These are phyloP conservation scores for sorghum (Sorghum bicolor) DNA, from an alignment of 176 grass and related monocot genomes.

Conservation along the genomic window Sorghum_bicolor_NCBIv3 NC_012873.2:4693501-4694000, in stretches of 20 bases:
- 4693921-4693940: neutral
- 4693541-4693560: neutral
- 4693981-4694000: conserved; percentile 90
- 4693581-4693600: neutral
- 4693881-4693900: conserved; percentile 23
- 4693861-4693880: conserved; percentile 20
- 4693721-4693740: conserved; percentile 79
- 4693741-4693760: conserved; percentile 85
- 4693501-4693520: neutral
- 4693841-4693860: neutral
- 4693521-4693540: neutral
- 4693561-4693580: neutral
- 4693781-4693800: conserved; percentile 77
- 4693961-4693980: conserved; percentile 97
- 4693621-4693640: neutral
- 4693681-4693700: conserved; percentile 14
- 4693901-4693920: conserved; percentile 12
- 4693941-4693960: conserved; percentile 19
- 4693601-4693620: neutral
- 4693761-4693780: conserved; percentile 97
- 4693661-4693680: neutral
- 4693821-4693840: conserved; percentile 13
- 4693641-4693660: neutral
- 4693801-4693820: conserved; percentile 90
- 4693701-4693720: conserved; percentile 63